Evolutionary conservation across 2,329 filamentous ascomycete species (phyloP), one percentile per base, ranked within the genome.

Genomic region (Neofusicoccum parvum): DNA sequence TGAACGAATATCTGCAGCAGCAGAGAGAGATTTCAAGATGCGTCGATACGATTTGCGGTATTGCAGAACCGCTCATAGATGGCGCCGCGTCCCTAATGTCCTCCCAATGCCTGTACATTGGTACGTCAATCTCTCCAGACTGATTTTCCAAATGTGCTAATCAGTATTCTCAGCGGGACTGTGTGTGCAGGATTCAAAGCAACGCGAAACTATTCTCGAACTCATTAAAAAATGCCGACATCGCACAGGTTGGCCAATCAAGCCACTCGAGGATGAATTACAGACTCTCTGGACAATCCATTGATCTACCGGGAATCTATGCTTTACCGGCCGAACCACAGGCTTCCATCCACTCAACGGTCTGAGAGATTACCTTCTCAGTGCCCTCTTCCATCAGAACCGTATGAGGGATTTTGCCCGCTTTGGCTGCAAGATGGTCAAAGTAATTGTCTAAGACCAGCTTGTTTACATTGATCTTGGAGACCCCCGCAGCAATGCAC

Each of bases 381-480:
- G 83, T 82, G 1, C 81, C 81, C 64, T 78, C 72, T 65, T 83
- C 80, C 71, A 84, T 82, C 66, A 82, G 69, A 46, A 32, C 72
- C n/a, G 77, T 81, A 54, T 79, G 68, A 14, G 69, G 68, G 67
- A 71, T 51, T 60, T 70, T 76, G 53, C 77, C 67, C 5, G 80
- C 79, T 37, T 81, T 77, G 49, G 75, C 69, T 68, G 77, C 73
- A 34, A 85, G 66, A 66, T 81, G 72, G 62, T 75, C 75, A 39
- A 81, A 75, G 65, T 82, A 82, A 46, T 79, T 78, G 63, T 83
- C 79, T 14, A 83, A 74, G 20, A 86, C 78, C 41, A 83, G 69
- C 72, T 83, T 84, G 68, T 88, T 88, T 2, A 88, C 84, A 67
- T 88, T 88, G 67, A 87, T 76, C 72, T 87, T 87, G 27, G 81